Base-by-base conservation (phyloP, 1,139 yeast species). In the Geotrichum restrictum region DNA sequence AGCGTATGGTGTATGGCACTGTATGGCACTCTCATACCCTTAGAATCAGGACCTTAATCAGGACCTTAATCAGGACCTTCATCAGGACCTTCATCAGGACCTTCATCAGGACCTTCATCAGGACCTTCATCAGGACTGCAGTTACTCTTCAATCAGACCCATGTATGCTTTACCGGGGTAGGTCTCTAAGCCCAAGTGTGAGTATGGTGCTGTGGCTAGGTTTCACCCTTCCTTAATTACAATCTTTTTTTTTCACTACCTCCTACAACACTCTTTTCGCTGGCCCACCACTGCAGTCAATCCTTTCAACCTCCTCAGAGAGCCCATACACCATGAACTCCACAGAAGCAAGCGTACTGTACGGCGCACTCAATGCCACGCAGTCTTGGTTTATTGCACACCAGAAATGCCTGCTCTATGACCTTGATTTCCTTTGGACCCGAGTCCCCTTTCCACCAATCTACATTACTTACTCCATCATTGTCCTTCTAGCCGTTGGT, bases 401-500 rank as follows among this genome's bases (percentile, higher is more conserved):
- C 5, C 19, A 49, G 13, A 31, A 7, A 1, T 45, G 22, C 18
- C 19, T 49, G 3, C 46, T 40, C 22, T 45, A 50, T 33, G 49
- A 50, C 34, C 52, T 54, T 13, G 52, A 49, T 8, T 45, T 49
- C 40, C 19, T 51, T 11, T 54, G 54, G 54, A 16, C 46, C 3
- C 45, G 40, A 3, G 31, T 49, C n/a, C 56, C 56, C 27, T 45
- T 54, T 40, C 55, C 55, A 22, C 61, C 64, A 19, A 56, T 62
- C 19, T 42, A 51, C 33, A 24, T 59, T 8, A 62, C 65, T 3
- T 63, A 62, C 47, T 42, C 54, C 18, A 53, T 58, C 37, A 57
- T 63, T n/a, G 50, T 56, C 3, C 31, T 54, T 7, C 48, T 65
- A 18, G 74, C 79, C 1, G 53, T 69, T 2, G 18, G 59, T 1